Conservation (phyloP, 2,329 filamentous ascomycete species). For the Colletotrichum sidae region DNA sequence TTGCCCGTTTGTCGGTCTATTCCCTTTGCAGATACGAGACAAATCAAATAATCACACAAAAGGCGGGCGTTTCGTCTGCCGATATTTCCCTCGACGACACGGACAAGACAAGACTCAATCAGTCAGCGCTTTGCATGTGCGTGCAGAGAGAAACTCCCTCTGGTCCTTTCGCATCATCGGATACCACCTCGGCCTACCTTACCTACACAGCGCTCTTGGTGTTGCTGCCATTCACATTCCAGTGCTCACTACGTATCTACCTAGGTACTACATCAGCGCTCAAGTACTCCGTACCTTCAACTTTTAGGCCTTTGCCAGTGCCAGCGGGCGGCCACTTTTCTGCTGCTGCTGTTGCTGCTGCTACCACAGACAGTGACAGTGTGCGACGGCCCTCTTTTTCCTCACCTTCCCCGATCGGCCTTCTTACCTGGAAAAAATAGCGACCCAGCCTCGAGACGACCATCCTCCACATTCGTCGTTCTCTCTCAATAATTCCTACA, state of each 20-base stretch:
- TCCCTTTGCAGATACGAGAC: slow-evolving; percentile 27
- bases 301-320: slow-evolving; percentile 13
- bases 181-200: too few relatives aligned
- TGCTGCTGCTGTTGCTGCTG: slow-evolving; percentile 3
- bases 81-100: slow-evolving; percentile 3
- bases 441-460: slow-evolving; percentile 25
- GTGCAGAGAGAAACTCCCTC: too few relatives aligned
- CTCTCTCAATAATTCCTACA: slow-evolving; percentile 19
- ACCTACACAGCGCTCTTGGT: too few relatives aligned
- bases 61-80: slow-evolving; percentile 8
- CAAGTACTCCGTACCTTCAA: not conserved
- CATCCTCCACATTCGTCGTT: slow-evolving; percentile 31
- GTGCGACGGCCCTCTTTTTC: slow-evolving; percentile 1
- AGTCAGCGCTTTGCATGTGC: slow-evolving; percentile 5
- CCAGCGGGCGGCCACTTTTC: slow-evolving; percentile 28
- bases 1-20: slow-evolving; percentile 6
- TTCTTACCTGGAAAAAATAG: slow-evolving; percentile 6
- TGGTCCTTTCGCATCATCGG: too few relatives aligned
- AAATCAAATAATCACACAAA: slow-evolving; percentile 30
- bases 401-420: slow-evolving; percentile 5
- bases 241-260: not conserved
- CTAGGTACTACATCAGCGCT: not conserved
- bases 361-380: not conserved
- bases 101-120: not conserved
- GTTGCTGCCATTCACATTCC: too few relatives aligned